Evolutionary conservation across 2,329 filamentous ascomycete species (phyloP), one percentile per base, ranked within the genome.

Genomic region (Colletotrichum trifolii): DNA sequence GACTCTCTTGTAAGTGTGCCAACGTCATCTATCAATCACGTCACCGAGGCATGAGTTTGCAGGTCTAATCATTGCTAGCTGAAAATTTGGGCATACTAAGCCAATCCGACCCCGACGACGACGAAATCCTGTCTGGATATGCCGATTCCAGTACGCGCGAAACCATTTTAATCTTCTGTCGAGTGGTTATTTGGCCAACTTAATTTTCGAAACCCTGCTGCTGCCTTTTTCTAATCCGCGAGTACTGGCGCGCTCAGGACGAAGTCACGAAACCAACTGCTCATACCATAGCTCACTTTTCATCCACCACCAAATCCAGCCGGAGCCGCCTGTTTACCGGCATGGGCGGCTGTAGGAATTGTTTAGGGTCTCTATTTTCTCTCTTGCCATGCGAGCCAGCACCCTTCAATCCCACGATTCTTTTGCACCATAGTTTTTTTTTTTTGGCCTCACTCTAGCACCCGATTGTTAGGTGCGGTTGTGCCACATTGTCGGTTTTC

Each of bases 1-100:
- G 96, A 99, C 83, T 97, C 96, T 74, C 87, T 97, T 85, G 96
- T 98, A 87, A 83, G 93, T 87, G 47, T 40, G 6, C 25, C n/a
- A 43, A 39, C 10, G n/a, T 36, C 10, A 12, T 49, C 78, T 79
- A 25, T 25, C 25, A 25, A 4, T 25, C 25, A 5, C 25, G 25
- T 25, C 25, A 4, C 90, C 73, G 88, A 9, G n/a, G 10, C 85
- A 80, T 88, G 85, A 17, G 36, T 46, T n/a, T 6, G n/a, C n/a
- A 10, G 10, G 52, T 47, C 52, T 65, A 68, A 69, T 76, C 80
- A 74, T 81, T 65, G 53, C 45, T 69, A 94, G 92, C 90, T 95
- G 79, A 94, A 94, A 87, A 89, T 95, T 78, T 95, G 92, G 92
- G 92, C 92, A 69, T 93, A 91, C 83, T 92, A 90, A 80, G 71